phyloP scores from a whole-genome alignment of 495 filamentous ascomycete genomes.

The Glarea lozoyensis region DNA sequence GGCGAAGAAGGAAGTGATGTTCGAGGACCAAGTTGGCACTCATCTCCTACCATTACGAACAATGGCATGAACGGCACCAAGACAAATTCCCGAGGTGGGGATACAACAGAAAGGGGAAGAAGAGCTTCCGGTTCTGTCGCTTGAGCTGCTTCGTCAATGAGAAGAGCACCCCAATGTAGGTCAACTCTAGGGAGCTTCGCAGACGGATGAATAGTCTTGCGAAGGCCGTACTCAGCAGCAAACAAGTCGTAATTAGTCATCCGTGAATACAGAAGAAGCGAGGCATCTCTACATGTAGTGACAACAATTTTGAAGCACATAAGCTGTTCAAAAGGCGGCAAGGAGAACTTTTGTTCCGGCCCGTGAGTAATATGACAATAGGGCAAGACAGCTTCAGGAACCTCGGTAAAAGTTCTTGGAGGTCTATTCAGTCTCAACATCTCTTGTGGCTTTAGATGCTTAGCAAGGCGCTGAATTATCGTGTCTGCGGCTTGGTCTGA shows the following conservation, averaged over 20 bases:
- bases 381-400: slow-evolving; percentile 33
- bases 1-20: slow-evolving; percentile 30
- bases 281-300: slow-evolving; percentile 40
- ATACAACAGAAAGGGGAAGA: slow-evolving; percentile 39
- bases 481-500: slow-evolving; percentile 49
- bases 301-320: slow-evolving; percentile 42
- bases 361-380: slow-evolving; percentile 36
- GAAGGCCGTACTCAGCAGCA: slow-evolving; percentile 18
- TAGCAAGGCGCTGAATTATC: slow-evolving; percentile 35
- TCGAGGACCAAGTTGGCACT: slow-evolving; percentile 43
- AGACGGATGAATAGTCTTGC: slow-evolving; percentile 14
- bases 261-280: slow-evolving; percentile 38
- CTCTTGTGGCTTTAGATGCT: slow-evolving; percentile 28
- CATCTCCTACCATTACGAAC: slow-evolving; percentile 49
- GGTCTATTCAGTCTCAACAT: slow-evolving; percentile 41
- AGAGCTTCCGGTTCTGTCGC: slow-evolving; percentile 44
- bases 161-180: slow-evolving; percentile 44
- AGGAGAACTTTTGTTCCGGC: slow-evolving; percentile 36
- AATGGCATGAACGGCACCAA: slow-evolving; percentile 26
- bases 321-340: slow-evolving; percentile 39
- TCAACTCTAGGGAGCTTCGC: slow-evolving; percentile 2
- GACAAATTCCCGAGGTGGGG: slow-evolving; percentile 32
- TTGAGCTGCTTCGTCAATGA: slow-evolving; percentile 51
- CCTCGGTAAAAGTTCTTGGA: slow-evolving; percentile 38
- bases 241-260: slow-evolving; percentile 31